Percentiles rank a stretch among this genome's conserved stretches.
Evolutionary conservation across 2,329 filamentous ascomycete genomes (phyloP).

Genomic region (Colletotrichum cordylinicola): DNA sequence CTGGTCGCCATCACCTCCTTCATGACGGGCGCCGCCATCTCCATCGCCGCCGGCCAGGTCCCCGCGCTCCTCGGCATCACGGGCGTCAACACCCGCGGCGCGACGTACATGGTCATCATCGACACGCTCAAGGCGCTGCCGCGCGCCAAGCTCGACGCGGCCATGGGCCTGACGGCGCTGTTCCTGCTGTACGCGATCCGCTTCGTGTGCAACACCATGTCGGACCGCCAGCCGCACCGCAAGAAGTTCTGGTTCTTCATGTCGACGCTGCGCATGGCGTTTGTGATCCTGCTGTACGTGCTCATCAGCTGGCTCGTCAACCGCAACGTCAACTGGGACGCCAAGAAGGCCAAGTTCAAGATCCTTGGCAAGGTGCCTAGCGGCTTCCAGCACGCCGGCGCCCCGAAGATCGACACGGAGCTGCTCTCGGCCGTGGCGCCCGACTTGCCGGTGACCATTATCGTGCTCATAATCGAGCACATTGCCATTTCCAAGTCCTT

Average conservation of each 20-base stretch:
- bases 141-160: slow-evolving; percentile 66
- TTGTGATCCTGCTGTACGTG: slow-evolving; percentile 82
- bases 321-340: slow-evolving; percentile 53
- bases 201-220: slow-evolving; percentile 64
- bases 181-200: slow-evolving; percentile 71
- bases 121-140: slow-evolving; percentile 45
- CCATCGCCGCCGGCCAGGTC: slow-evolving; percentile 54
- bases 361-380: slow-evolving; percentile 74
- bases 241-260: slow-evolving; percentile 80
- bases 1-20: slow-evolving; percentile 56
- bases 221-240: slow-evolving; percentile 69
- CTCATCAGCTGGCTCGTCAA: slow-evolving; percentile 78
- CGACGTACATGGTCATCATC: slow-evolving; percentile 51
- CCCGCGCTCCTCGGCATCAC: slow-evolving; percentile 48
- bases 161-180: slow-evolving; percentile 73
- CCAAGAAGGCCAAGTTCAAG: slow-evolving; percentile 61
- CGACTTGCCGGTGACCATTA: slow-evolving; percentile 75
- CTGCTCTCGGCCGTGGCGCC: slow-evolving; percentile 69
- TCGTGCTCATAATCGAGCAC: slow-evolving; percentile 82
- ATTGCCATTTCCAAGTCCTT: slow-evolving; percentile 87
- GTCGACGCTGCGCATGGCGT: slow-evolving; percentile 78
- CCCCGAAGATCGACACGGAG: slow-evolving; percentile 63
- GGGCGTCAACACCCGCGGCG: slow-evolving; percentile 48
- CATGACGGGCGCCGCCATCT: slow-evolving; percentile 56
- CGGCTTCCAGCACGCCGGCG: slow-evolving; percentile 74